Evolutionary conservation across 768 basidiomycete species (phyloP).

Genomic region (Kwoniella bestiolae): DNA sequence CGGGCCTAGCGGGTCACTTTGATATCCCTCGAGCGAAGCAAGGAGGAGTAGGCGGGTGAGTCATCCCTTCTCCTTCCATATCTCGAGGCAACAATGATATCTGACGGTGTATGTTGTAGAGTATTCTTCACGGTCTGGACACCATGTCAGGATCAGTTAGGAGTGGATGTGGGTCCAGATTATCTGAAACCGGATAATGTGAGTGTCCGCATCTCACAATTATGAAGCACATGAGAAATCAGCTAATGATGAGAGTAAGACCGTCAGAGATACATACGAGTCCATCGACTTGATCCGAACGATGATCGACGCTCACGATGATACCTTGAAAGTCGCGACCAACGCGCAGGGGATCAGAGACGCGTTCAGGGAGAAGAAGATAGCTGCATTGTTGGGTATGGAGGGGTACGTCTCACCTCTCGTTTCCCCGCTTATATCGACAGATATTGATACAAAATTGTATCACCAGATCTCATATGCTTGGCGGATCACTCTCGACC

Average conservation of each 20-base stretch:
- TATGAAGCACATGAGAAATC: no score
- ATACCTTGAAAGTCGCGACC: not conserved
- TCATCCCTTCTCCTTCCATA: conserved; percentile 9
- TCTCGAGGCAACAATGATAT: not conserved
- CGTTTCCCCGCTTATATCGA: not conserved
- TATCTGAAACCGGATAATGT: conserved; percentile 14
- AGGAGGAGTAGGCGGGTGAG: conserved; percentile 26
- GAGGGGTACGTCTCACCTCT: conserved; percentile 26
- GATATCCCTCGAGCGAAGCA: conserved; percentile 22
- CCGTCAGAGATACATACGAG: conserved; percentile 30
- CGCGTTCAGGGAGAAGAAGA: conserved; percentile 21
- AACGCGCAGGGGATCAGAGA: conserved; percentile 3
- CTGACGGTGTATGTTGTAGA: not conserved
- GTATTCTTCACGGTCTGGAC: conserved; percentile 18
- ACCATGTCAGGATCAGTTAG: conserved; percentile 19
- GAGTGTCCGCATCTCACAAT: no score
- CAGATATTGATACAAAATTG: not conserved
- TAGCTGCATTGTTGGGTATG: conserved; percentile 29
- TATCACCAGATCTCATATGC: conserved; percentile 23
- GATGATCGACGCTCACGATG: conserved; percentile 10
- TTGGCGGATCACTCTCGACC: conserved; percentile 32
- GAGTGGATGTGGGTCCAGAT: conserved; percentile 22
- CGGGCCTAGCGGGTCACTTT: conserved; percentile 25
- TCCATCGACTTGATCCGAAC: conserved; percentile 29
- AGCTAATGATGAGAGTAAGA: not conserved